Evolutionary conservation across 345 rosid species (phyloP), one percentile per base, ranked within the genome.

Genomic region (Trapa incisa): DNA sequence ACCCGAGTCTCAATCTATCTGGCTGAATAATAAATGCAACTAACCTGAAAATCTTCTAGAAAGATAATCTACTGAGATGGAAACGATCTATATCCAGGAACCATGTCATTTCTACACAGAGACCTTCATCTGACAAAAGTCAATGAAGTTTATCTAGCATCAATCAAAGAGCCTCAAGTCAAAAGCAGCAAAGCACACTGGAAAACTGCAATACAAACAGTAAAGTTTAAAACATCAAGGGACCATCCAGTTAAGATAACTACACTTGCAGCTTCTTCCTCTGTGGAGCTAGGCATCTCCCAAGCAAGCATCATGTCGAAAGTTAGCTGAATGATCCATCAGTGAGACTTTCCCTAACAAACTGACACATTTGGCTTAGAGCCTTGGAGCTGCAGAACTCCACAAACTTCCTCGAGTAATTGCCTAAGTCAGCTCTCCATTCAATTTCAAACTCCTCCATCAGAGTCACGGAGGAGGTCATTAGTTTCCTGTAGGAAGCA

Each of bases 291-390:
- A 42, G 97, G 96, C 64, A 73, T 81, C 79, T 89, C 89, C 97
- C 97, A 87, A 0, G 99, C 92, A 57, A 85, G 83, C 99, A 94
- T 94, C 80, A 85, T 79, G 71, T 94, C 91, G 43, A 84, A 91
- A 1, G 96, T 82, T 71, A 89, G 71, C 65, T 79, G 67, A 87
- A 87, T 2, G 87, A 83, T 36, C 88, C 96, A 79, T 89, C 89
- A 16, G 60, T 72, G 0, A 89, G 82, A 65, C 77, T 86, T 72
- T 82, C 93, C 68, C 74, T 75, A 32, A 89, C 75, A 72, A 74
- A 78, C 65, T 75, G 75, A 70, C 91, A 82, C 71, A 83, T 67
- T 16, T 67, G 66, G n/a, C 22, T 48, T 13, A 81, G 70, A 39
- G 78, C 83, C 66, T 86, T 89, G 33, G 83, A 70, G 78, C 84